A percentile compares a stretch with the other conserved stretches of the same genome.
Conservation (phyloP, 2,329 filamentous ascomycete species). For the Trichoderma atrobrunneum region DNA sequence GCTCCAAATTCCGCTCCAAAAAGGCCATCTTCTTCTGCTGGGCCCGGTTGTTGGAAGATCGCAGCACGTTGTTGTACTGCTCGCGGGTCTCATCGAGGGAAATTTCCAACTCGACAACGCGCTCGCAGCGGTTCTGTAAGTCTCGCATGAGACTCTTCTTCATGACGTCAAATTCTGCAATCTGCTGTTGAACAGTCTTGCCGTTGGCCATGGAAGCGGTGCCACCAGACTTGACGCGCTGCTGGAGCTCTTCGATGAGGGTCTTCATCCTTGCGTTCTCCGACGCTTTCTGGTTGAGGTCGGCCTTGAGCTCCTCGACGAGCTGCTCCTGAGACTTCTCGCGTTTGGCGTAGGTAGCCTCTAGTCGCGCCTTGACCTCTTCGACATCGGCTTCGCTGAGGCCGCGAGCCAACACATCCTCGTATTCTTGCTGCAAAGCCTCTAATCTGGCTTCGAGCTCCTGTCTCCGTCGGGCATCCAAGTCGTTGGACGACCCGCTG, state of each 20-base stretch:
- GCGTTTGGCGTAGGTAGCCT: slow-evolving; percentile 72
- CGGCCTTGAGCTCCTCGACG: slow-evolving; percentile 71
- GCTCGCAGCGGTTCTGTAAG: slow-evolving; percentile 95
- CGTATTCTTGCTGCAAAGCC: slow-evolving; percentile 76
- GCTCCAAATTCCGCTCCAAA: slow-evolving; percentile 94
- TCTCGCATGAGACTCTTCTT: slow-evolving; percentile 99
- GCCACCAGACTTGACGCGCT: slow-evolving; percentile 63
- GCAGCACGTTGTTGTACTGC: slow-evolving; percentile 98
- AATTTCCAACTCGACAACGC: slow-evolving; percentile 97
- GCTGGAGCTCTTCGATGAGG: slow-evolving; percentile 76
- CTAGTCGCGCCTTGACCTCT: slow-evolving; percentile 77
- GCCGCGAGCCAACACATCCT: slow-evolving; percentile 76
- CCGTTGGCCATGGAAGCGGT: slow-evolving; percentile 65
- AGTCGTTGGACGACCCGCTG: slow-evolving; percentile 61
- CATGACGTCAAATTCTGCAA: slow-evolving; percentile 98
- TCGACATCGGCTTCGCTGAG: slow-evolving; percentile 75
- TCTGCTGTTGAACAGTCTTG: slow-evolving; percentile 96
- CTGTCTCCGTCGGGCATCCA: slow-evolving; percentile 64
- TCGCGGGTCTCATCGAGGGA: slow-evolving; percentile 95
- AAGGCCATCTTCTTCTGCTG: slow-evolving; percentile 99
- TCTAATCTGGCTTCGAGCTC: slow-evolving; percentile 76
- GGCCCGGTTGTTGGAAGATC: slow-evolving; percentile 94
- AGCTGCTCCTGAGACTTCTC: slow-evolving; percentile 71
- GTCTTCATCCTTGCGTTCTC: slow-evolving; percentile 80
- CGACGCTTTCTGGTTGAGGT: slow-evolving; percentile 72